These are phyloP conservation scores for Scenedesmus sp. DNA, from an alignment of 163 green algal species.

Conservation along the genomic window DNA sequence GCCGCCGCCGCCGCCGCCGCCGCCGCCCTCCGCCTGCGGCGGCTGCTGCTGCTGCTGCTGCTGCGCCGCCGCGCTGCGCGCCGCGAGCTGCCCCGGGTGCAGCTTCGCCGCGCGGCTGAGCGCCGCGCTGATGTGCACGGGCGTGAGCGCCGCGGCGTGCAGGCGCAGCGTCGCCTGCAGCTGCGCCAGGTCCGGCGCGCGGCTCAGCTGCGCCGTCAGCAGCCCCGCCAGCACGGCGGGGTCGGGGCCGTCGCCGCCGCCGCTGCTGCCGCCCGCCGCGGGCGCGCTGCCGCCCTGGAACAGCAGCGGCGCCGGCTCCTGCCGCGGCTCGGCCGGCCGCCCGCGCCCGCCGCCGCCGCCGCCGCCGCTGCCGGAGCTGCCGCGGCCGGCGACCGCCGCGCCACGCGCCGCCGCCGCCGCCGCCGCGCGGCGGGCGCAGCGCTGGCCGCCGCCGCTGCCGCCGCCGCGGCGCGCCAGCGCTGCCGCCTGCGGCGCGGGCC, in stretches of 20 bases:
- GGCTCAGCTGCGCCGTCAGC: slow-evolving; percentile 5
- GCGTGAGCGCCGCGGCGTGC: not conserved
- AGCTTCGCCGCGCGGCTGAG: slow-evolving; percentile 22
- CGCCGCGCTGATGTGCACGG: slow-evolving; percentile 19
- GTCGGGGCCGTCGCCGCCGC: not conserved
- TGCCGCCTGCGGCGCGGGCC: not conserved
- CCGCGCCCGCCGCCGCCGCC: not conserved
- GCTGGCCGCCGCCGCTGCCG: not conserved
- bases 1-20: slow-evolving; percentile 12
- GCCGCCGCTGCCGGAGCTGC: too few species aligned
- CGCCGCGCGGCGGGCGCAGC: not conserved
- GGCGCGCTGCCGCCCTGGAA: slow-evolving; percentile 19
- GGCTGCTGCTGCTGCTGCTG: slow-evolving; percentile 33
- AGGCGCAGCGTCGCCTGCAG: not conserved
- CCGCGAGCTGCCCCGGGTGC: not conserved
- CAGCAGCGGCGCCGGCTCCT: not conserved
- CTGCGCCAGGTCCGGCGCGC: not conserved
- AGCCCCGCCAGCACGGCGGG: not conserved
- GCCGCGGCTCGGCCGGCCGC: not conserved
- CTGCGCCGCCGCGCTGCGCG: not conserved
- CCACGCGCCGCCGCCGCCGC: not conserved
- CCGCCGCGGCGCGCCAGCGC: too few species aligned
- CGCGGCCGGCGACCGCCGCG: not conserved
- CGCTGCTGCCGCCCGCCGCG: not conserved
- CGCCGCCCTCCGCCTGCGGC: not conserved